Evolutionary conservation across 2,329 filamentous ascomycete species (phyloP), one percentile per base, ranked within the genome.

Genomic region (Basipetospora chlamydospora): DNA sequence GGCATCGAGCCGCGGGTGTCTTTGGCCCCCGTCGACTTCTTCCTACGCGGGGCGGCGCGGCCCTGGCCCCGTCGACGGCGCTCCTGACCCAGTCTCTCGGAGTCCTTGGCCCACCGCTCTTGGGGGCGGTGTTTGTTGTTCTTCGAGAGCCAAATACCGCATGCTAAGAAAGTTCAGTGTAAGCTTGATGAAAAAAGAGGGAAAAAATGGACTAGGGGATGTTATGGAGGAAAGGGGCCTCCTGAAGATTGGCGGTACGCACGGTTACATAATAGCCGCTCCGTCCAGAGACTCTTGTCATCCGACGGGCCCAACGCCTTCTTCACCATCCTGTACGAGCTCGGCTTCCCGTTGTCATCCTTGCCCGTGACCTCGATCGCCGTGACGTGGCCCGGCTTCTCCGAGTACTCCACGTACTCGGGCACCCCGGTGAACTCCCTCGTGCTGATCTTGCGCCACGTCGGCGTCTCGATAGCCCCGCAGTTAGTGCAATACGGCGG

Each of bases 371-470:
- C 60, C 37, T 83, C 75, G 49, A 92, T 78, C 16, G 80, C 82
- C 13, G 85, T 80, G 32, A 87, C 73, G 34, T 70, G 69, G 1
- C 80, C 79, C 32, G 80, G 77, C 47, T 79, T 78, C 41, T 81
- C 76, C 0, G 78, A 82, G 37, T 79, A 74, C 40, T 84, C 74
- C 32, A 82, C 67, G 41, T 78, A 73, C 3, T 71, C 67, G 1
- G 85, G 84, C 22, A 68, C 67, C 1, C 84, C 86, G 12, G 73
- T 62, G 31, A 78, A 67, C 6, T 82, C 67, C 49, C 85, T 84
- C n/a, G 77, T 76, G 68, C 80, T 95, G 10, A 90, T 84, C 50
- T 88, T 90, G 41, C 90, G 77, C 90, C 90, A 98, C 0, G 88
- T 95, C 0, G 88, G 84, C 1, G 90, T 98, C 48, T 96, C 83